These are phyloP conservation scores for Diaporthe ilicicola DNA, from an alignment of 2,329 filamentous ascomycete genomes.

Conservation along the genomic window DNA sequence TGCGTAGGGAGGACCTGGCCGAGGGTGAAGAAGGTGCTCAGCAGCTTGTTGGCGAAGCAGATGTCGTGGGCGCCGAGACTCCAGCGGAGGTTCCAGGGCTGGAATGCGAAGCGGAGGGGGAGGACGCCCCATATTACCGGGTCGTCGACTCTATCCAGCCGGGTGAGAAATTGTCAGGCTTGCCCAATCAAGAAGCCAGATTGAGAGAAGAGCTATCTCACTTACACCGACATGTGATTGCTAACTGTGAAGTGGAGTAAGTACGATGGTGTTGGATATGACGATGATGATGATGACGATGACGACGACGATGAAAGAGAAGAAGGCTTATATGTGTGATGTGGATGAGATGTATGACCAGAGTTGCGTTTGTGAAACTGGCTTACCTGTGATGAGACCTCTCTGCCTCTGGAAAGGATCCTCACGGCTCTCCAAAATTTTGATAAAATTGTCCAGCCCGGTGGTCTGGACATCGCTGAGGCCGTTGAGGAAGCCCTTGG, in stretches of 20 bases:
- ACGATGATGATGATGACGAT: constrained; percentile 11
- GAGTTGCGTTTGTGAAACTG: background rate
- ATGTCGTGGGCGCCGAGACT: constrained; percentile 93
- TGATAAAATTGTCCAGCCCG: constrained; percentile 79
- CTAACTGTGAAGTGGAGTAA: constrained; percentile 66
- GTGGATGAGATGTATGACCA: background rate
- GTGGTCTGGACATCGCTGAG: constrained; percentile 79
- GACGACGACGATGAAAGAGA: constrained; percentile 9
- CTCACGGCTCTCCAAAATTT: constrained; percentile 76
- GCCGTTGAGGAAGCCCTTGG: constrained; percentile 77
- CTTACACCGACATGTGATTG: constrained; percentile 89
- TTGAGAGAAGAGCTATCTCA: constrained; percentile 42
- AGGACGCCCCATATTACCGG: constrained; percentile 93
- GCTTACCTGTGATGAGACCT: constrained; percentile 83
- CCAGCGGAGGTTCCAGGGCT: constrained; percentile 83
- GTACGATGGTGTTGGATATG: constrained; percentile 13
- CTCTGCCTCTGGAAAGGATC: constrained; percentile 72
- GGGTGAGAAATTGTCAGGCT: constrained; percentile 26
- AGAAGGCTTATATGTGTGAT: background rate
- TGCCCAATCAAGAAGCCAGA: background rate
- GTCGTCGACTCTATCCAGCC: constrained; percentile 81
- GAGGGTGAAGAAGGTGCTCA: constrained; percentile 83
- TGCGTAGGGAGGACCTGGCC: constrained; percentile 94
- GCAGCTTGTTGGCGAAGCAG: constrained; percentile 84
- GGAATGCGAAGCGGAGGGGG: constrained; percentile 76